Evolutionary conservation across 1,139 yeast genomes (phyloP).

Genomic region (Yarrowia galli): DNA sequence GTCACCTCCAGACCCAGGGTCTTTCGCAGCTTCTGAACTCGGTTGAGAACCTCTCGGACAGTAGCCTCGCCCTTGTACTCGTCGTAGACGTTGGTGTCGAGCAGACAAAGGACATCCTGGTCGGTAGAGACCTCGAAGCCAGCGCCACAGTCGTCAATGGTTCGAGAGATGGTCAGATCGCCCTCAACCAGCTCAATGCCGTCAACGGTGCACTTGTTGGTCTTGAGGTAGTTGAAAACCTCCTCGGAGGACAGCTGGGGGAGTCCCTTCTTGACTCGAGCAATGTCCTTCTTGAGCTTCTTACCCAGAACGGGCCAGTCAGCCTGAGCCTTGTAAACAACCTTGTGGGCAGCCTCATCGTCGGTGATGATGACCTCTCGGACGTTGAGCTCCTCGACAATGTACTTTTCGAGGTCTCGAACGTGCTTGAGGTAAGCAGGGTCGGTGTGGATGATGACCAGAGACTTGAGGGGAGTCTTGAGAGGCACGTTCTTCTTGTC

Average conservation of each 20-base stretch:
- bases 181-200: conserved; percentile 88
- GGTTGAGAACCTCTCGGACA: conserved; percentile 95
- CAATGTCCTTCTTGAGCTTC: conserved; percentile 92
- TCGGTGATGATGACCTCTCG: conserved; percentile 86
- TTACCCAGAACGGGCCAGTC: conserved; percentile 99
- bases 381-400: conserved; percentile 89
- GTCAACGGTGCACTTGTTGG: conserved; percentile 82
- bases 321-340: conserved; percentile 91
- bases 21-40: conserved; percentile 97
- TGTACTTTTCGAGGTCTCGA: conserved; percentile 76
- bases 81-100: conserved; percentile 87
- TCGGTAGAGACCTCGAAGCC: conserved; percentile 90
- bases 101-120: conserved; percentile 84
- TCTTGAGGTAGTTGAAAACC: conserved; percentile 74
- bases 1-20: conserved; percentile 94
- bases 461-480: conserved; percentile 90
- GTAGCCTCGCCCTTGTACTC: conserved; percentile 92
- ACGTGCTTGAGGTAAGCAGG: conserved; percentile 76
- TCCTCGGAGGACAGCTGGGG: conserved; percentile 81
- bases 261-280: conserved; percentile 91
- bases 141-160: conserved; percentile 68
- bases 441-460: conserved; percentile 86
- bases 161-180: conserved; percentile 90
- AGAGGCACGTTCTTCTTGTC: conserved; percentile 93
- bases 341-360: conserved; percentile 91